phyloP scores from a whole-genome alignment of 2,329 filamentous ascomycete species.

The Monosporascus ibericus region DNA sequence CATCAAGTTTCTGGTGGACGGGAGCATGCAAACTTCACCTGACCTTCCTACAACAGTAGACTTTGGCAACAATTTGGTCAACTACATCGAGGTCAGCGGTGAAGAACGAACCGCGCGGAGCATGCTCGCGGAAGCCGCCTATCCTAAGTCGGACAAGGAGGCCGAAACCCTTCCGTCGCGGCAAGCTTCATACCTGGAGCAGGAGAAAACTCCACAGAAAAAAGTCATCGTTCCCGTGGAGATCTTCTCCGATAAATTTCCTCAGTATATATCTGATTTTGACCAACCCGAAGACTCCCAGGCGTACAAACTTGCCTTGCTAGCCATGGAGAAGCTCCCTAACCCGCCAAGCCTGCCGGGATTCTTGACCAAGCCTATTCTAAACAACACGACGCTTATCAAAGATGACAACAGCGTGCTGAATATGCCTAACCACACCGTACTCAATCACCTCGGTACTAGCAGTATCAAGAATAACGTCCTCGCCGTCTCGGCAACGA shows the following conservation, averaged over 20 bases:
- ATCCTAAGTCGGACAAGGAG: constrained; percentile 22
- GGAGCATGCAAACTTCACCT: constrained; percentile 83
- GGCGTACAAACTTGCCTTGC: constrained; percentile 66
- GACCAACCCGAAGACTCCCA: constrained; percentile 77
- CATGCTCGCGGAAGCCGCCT: constrained; percentile 22
- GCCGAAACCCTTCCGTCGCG: constrained; percentile 24
- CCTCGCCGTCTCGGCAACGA: constrained; percentile 90
- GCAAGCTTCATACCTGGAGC: constrained; percentile 33
- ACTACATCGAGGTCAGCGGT: constrained; percentile 90
- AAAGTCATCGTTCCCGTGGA: constrained; percentile 51
- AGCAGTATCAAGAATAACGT: constrained; percentile 98
- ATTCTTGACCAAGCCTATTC: constrained; percentile 88
- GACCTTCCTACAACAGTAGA: constrained; percentile 91
- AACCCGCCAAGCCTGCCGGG: constrained; percentile 80
- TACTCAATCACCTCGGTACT: constrained; percentile 91
- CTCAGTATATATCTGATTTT: constrained; percentile 78
- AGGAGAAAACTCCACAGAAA: constrained; percentile 40
- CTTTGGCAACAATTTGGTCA: constrained; percentile 95
- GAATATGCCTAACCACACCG: constrained; percentile 94
- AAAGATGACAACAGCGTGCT: constrained; percentile 98
- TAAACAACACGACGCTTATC: constrained; percentile 85
- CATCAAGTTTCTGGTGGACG: constrained; percentile 92
- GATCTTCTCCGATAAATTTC: constrained; percentile 68
- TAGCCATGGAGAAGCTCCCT: constrained; percentile 72
- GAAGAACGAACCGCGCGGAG: constrained; percentile 25